Base-by-base conservation (phyloP, 2,329 filamentous ascomycete species). In the Fusarium secorum region DNA sequence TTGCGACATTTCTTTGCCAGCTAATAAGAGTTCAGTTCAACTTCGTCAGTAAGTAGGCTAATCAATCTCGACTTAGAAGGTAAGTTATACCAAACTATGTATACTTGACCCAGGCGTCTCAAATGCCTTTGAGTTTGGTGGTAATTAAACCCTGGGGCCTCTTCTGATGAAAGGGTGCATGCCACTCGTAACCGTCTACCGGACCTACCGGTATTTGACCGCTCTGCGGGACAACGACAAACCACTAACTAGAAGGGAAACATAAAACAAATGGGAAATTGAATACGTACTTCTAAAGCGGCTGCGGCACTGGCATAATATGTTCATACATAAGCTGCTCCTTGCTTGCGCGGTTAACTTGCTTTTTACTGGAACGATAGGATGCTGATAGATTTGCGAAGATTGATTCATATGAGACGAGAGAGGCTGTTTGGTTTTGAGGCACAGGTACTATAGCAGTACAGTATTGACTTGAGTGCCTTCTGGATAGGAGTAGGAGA, bases 151-250 rank as follows among this genome's bases (percentile, higher is more conserved):
- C 55, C 39, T 28, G 42, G 49, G 53, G 20, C 42, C 42, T 44
- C 36, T 49, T 53, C 44, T 46, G 38, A 39, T 59, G 39, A 52
- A 46, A 52, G 60, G 44, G 48, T 59, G 49, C 39, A 62, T 44
- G 68, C 66, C 66, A 59, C 60, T 41, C 38, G 30, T 65, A 39
- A 44, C 35, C 30, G 36, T 41, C 33, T 51, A 20, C 35, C 38
- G 18, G 48, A 33, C 36, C 33, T 51, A 20, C 35, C 38, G 18
- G 48, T 51, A 70, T 58, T 64, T 71, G 53, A 64, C 54, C 58
- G 51, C 56, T 49, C 44, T 44, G 60, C 33, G 33, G 30, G 32
- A 60, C 56, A 42, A 24, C 33, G 20, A 30, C 24, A n/a, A 35
- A 56, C 51, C 18, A 35, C 32, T 44, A 20, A 35, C 28, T 39